phyloP scores from a whole-genome alignment of 2,329 filamentous ascomycete species.

The Berkeleyomyces basicola region DNA sequence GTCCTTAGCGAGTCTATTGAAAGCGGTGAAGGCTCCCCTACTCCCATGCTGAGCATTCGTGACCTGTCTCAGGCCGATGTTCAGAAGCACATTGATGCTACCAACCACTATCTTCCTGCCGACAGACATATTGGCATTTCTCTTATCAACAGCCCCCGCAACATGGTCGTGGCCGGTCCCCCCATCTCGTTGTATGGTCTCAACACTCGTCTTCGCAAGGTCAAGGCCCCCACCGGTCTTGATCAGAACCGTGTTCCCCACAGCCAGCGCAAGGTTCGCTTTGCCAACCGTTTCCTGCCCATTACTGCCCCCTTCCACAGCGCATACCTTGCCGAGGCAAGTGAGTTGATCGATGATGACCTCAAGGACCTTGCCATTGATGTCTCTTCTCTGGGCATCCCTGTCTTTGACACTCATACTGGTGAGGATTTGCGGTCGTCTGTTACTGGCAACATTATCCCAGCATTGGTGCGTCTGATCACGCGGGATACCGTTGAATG shows the following conservation, averaged over 20 bases:
- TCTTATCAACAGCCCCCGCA: constrained; percentile 88
- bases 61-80: constrained; percentile 78
- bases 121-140: constrained; percentile 93
- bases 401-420: constrained; percentile 80
- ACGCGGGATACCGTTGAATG: constrained; percentile 88
- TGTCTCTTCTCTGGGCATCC: constrained; percentile 55
- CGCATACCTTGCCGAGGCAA: constrained; percentile 73
- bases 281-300: constrained; percentile 90
- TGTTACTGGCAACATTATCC: constrained; percentile 63
- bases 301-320: constrained; percentile 98
- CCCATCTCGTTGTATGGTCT: constrained; percentile 93
- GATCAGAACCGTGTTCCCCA: constrained; percentile 90
- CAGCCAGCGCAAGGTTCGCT: constrained; percentile 90
- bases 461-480: constrained; percentile 76
- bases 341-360: constrained; percentile 69
- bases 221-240: constrained; percentile 92
- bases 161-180: constrained; percentile 90
- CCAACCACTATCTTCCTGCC: constrained; percentile 85
- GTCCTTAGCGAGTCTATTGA: constrained; percentile 87
- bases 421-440: constrained; percentile 65
- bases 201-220: constrained; percentile 85
- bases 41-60: constrained; percentile 94
- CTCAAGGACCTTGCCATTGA: constrained; percentile 68
- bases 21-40: constrained; percentile 85
- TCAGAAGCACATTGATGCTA: constrained; percentile 91